These are phyloP conservation scores for Selaginella tamariscina DNA, from an alignment of 75 land plant species.

Conservation along the genomic window DNA sequence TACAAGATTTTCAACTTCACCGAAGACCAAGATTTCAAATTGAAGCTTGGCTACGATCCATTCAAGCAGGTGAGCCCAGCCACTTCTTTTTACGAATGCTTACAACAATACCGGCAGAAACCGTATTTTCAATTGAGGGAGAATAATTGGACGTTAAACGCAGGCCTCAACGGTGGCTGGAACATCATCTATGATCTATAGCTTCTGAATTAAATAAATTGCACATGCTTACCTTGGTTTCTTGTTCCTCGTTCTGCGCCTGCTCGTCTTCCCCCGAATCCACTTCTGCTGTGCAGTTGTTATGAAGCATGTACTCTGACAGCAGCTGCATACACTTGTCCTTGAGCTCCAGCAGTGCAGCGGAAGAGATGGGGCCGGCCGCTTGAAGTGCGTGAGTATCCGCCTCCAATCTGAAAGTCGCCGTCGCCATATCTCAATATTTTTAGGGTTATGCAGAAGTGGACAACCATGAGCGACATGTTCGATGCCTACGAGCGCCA, in stretches of 20 bases:
- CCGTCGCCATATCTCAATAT: not conserved
- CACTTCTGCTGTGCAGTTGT: not conserved
- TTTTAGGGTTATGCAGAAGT: not conserved
- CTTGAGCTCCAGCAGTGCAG: not conserved
- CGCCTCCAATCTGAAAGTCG: not conserved
- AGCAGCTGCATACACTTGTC: not conserved
- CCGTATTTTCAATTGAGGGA: constrained; percentile 81
- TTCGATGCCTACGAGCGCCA: constrained; percentile 67
- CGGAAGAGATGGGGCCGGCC: not conserved
- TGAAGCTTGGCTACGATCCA: constrained; percentile 69
- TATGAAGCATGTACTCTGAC: not conserved
- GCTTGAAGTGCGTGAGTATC: not conserved
- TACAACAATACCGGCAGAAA: constrained; percentile 32
- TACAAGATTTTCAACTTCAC: constrained; percentile 57
- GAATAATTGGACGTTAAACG: constrained; percentile 84
- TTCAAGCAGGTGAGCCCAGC: constrained; percentile 48
- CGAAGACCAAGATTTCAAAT: constrained; percentile 65
- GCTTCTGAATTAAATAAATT: not conserved
- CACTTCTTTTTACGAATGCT: not conserved
- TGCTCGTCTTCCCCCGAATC: not conserved
- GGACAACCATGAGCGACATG: constrained; percentile 41
- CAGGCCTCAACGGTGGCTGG: constrained; percentile 59
- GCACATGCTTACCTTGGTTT: not conserved
- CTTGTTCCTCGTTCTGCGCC: not conserved
- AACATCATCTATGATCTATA: constrained; percentile 66